A percentile compares a stretch with the other conserved stretches of the same genome.
Conservation (phyloP, 345 rosid genomes). For the Hibiscus syriacus region DNA sequence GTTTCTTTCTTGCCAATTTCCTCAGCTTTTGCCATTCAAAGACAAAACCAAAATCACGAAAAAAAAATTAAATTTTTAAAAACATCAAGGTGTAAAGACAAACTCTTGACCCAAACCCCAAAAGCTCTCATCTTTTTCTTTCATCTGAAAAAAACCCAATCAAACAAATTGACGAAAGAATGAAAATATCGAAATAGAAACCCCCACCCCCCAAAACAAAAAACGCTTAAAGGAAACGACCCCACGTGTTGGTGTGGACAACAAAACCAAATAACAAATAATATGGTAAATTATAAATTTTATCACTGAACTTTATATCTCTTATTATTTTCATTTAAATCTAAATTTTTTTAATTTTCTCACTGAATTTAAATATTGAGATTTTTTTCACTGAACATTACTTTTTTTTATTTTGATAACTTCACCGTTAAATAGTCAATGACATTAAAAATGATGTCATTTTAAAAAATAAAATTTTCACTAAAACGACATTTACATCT, state of each 20-base stretch:
- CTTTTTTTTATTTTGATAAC: too few relatives aligned
- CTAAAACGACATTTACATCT: too few relatives aligned
- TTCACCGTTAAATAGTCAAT: too few relatives aligned
- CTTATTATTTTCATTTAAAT: too few relatives aligned
- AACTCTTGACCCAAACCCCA: conserved; percentile 7
- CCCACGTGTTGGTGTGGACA: conserved; percentile 19
- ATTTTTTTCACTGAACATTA: too few relatives aligned
- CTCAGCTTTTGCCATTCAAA: conserved; percentile 29
- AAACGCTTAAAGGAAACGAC: neutral
- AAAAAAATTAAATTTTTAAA: neutral
- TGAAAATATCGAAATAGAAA: neutral
- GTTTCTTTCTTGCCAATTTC: conserved; percentile 22
- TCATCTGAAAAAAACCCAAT: neutral
- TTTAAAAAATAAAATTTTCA: too few relatives aligned
- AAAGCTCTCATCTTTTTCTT: conserved; percentile 11
- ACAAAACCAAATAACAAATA: neutral
- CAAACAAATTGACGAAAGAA: neutral
- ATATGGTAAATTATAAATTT: too few relatives aligned
- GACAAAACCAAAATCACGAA: neutral
- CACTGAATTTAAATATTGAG: too few relatives aligned
- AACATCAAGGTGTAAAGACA: neutral
- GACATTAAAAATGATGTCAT: too few relatives aligned
- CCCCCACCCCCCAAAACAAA: too few relatives aligned
- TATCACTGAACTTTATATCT: too few relatives aligned
- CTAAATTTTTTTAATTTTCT: too few relatives aligned